Evolutionary conservation across 2,329 filamentous ascomycete species (phyloP).

Genomic region (Phaeophleospora eucalypticola): DNA sequence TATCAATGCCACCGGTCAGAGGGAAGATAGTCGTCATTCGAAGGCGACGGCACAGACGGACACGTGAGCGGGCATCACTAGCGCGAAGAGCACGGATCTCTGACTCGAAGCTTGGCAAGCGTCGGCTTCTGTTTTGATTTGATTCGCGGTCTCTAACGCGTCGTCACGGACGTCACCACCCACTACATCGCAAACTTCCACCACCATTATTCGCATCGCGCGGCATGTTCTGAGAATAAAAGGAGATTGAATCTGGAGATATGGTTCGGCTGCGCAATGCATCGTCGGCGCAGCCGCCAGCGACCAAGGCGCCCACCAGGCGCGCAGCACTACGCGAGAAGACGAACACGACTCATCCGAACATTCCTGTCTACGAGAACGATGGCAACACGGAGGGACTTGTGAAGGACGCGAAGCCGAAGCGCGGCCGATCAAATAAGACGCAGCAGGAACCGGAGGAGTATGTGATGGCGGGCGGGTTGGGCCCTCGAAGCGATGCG

Average conservation of each 20-base stretch:
- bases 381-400: constrained; percentile 26
- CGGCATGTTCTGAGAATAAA: not conserved
- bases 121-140: constrained; percentile 6
- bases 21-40: not conserved
- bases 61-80: not conserved
- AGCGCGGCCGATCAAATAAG: constrained; percentile 21
- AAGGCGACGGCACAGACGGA: not conserved
- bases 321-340: constrained; percentile 29
- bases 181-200: not conserved
- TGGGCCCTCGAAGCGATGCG: constrained; percentile 18
- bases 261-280: constrained; percentile 30
- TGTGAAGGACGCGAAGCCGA: constrained; percentile 26
- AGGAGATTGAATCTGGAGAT: not conserved
- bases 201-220: not conserved
- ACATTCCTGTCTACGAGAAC: constrained; percentile 21
- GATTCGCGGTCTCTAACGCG: not conserved
- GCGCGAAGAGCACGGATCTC: not conserved
- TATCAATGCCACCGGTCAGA: not conserved
- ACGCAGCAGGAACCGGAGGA: constrained; percentile 20
- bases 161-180: not conserved
- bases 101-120: too few species aligned
- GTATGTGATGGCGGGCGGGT: constrained; percentile 28
- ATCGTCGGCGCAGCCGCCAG: constrained; percentile 13
- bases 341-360: constrained; percentile 26
- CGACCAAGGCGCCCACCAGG: constrained; percentile 9